A percentile compares a stretch with the other conserved stretches of the same genome.
phyloP scores from a whole-genome alignment of 148 eudicot genomes.

The Beta vulgaris region DNA sequence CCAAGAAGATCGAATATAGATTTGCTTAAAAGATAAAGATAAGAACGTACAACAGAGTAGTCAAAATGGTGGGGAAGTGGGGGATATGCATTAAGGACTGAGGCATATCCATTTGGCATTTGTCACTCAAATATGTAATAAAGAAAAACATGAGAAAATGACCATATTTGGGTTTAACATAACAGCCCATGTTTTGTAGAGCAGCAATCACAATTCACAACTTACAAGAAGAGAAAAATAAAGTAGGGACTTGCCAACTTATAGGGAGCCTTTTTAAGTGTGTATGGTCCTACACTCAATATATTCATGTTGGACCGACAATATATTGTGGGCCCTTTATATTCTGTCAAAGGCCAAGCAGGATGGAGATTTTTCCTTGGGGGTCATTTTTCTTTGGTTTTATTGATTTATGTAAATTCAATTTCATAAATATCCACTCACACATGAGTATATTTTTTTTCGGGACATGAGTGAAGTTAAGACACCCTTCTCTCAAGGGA shows the following conservation, averaged over 20 bases:
- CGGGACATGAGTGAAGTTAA: too few relatives aligned
- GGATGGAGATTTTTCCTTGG: too few relatives aligned
- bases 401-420: not conserved
- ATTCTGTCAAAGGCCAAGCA: too few relatives aligned
- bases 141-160: constrained; percentile 5
- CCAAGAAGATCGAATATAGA: not conserved
- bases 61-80: constrained; percentile 7
- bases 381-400: not conserved
- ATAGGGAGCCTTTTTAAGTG: not conserved
- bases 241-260: constrained; percentile 7
- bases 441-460: too few relatives aligned
- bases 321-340: constrained; percentile 8
- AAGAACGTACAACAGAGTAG: not conserved
- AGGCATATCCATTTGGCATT: not conserved
- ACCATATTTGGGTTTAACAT: not conserved
- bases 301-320: constrained; percentile 8
- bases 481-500: too few relatives aligned
- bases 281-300: not conserved
- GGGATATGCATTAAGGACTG: too few relatives aligned
- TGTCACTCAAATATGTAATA: constrained; percentile 5
- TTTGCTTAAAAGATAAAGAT: not conserved
- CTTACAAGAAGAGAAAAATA: too few relatives aligned
- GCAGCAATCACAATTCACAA: not conserved
- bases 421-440: too few relatives aligned
- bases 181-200: constrained; percentile 5